Base-by-base conservation (phyloP, 176 grass and related monocot species). In the Cenchrus americanus region DNA sequence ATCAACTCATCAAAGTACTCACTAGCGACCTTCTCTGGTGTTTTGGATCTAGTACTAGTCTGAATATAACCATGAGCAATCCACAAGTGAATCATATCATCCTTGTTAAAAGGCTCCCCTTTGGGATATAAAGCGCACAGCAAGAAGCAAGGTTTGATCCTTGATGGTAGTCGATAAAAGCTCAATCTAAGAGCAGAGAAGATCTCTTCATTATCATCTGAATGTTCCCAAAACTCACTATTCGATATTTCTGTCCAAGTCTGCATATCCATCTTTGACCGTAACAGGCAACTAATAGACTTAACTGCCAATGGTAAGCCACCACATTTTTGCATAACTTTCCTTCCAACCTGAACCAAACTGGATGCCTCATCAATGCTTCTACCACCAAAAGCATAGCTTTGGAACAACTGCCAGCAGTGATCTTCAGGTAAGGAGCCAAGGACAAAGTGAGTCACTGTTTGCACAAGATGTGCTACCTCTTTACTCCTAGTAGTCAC, bases 181-280 rank as follows among this genome's bases (percentile, higher is more conserved):
- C 90, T 92, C 62, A 86, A 42, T 68, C 65, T 89, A 6, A 92
- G 83, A 44, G 78, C 83, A 26, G 83, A 70, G 50, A 86, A 80
- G 3, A 84, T 76, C 8, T 75, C 41, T 18, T 86, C 68, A 13
- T 69, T 68, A 6, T 24, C 32, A 22, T 50, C 72, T 41, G 77
- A 79, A 79, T 64, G 19, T 66, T 92, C 90, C 87, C 90, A 92
- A 2, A 92, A 12, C 6, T 92, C 87, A 3, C 86, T 88, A 47
- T 89, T 43, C 4, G 86, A 83, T 26, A 89, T 59, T 32, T 82
- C 83, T 5, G 14, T 71, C 90, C 90, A 92, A 5, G 51, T 81
- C 41, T 61, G 21, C 46, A 80, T 76, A 46, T 86, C 40, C 26
- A 7, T 67, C 8, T 84, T 77, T 1, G 13, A 70, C 5, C 58